Base-by-base conservation (phyloP, 2,329 filamentous ascomycete species). In the Periconia sp. region DNA sequence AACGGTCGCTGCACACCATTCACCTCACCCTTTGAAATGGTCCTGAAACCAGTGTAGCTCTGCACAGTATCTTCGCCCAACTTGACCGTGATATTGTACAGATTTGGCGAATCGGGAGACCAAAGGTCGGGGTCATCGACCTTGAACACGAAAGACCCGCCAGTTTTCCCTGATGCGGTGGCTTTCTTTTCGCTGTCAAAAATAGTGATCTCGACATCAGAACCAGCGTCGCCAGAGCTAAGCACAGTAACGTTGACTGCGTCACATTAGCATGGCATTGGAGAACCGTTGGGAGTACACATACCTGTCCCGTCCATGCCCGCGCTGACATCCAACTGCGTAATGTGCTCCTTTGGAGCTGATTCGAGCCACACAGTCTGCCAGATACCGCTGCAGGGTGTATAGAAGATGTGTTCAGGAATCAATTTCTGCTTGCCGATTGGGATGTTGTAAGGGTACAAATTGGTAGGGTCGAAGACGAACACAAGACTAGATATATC, bases 321-420 rank as follows among this genome's bases (percentile, higher is more conserved):
- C 0, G 83, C 85, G 18, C 75, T 66, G 12, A 88, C 57, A 48
- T 87, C 80, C 2, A 88, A 68, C 28, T 78, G 73, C 0, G 78
- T 79, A 40, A 88, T 79, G 52, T 84, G 72, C 36, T 79, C 76
- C 0, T 68, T 49, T 0, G 85, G 81, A 0, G 79, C 83, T n/a
- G 79, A 75, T 60, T 87, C 82, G 2, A 89, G 70, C 86, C 86
- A 89, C 0, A 89, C 86, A 13, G 78, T 78, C 60, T 88, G 86
- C 86, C 86, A 89, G 50, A 89, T 88, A 4, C 86, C 86, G 23
- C 83, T 85, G 61, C 85, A 89, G 0, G 86, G 82, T 0, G 82
- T 83, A 62, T 89, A 89, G 64, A 86, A 89, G 46, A 89, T 89
- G 54, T 84, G 80, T 9, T 74, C 77, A 0, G 79, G 81, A 0